A percentile compares a stretch with the other conserved stretches of the same genome.
phyloP scores from a whole-genome alignment of 164 flowering plant genomes.

The Cinnamomum micranthum region DNA sequence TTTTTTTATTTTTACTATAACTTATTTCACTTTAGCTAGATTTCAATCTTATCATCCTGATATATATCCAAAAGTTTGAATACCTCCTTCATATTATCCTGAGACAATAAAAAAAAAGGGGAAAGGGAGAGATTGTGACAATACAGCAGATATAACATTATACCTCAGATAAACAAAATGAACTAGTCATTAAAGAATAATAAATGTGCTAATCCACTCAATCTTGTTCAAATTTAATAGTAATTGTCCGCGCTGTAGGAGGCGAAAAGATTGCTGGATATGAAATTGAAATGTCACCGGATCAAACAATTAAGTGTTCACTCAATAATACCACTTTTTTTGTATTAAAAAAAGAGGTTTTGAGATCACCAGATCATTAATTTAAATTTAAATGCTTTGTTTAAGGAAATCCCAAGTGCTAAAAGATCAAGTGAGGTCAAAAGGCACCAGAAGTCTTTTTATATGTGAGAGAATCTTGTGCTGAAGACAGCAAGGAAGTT shows the following conservation, averaged over 20 bases:
- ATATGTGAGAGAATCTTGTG: background rate
- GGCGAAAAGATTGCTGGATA: background rate
- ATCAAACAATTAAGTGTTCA: background rate
- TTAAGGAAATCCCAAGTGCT: background rate
- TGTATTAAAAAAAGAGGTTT: background rate
- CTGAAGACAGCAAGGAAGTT: background rate
- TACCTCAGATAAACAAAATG: no score
- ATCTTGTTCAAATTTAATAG: background rate
- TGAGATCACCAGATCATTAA: background rate
- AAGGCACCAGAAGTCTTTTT: background rate
- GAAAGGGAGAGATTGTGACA: no score
- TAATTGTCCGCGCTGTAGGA: background rate
- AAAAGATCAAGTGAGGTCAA: background rate
- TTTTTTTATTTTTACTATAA: no score
- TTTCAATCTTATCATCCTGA: no score
- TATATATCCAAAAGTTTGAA: no score
- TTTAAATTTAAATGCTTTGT: slow-evolving; percentile 1
- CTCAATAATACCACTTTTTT: background rate
- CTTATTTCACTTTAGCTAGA: no score
- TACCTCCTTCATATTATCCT: no score
- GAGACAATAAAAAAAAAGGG: no score
- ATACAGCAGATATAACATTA: no score
- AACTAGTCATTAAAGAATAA: no score
- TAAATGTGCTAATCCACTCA: no score
- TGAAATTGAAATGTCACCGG: background rate